Percentiles rank a stretch among this genome's conserved stretches.
Conservation (phyloP, 2,329 filamentous ascomycete species). For the Paecilomyces sp. region DNA sequence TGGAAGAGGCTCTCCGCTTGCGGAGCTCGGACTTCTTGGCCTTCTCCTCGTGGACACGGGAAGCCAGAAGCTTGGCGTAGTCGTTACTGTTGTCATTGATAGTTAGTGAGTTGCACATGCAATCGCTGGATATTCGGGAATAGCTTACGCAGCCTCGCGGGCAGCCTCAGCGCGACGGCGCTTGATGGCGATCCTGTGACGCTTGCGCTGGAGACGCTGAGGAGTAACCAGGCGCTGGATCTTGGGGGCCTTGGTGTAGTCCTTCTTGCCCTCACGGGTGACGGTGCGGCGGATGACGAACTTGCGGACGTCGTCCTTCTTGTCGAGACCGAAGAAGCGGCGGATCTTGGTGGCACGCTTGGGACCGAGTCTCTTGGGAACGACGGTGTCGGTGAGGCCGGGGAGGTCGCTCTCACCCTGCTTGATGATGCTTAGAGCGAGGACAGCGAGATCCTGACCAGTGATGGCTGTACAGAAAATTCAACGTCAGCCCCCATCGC, state of each 20-base stretch:
- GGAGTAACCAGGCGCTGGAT: constrained; percentile 99
- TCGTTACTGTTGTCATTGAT: constrained; percentile 60
- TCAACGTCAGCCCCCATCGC: constrained; percentile 6
- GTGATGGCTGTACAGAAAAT: constrained; percentile 65
- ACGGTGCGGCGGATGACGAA: constrained; percentile 99
- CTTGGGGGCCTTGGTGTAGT: constrained; percentile 99
- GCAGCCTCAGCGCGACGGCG: constrained; percentile 92
- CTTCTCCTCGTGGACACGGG: constrained; percentile 96
- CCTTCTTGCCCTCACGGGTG: constrained; percentile 89
- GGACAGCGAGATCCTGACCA: constrained; percentile 87
- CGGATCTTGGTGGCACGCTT: constrained; percentile 99
- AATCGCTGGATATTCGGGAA: constrained; percentile 1
- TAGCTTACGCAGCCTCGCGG: constrained; percentile 96
- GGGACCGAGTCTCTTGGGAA: constrained; percentile 98
- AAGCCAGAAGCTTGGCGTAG: constrained; percentile 91
- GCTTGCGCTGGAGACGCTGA: constrained; percentile 99
- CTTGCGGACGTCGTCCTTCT: constrained; percentile 99
- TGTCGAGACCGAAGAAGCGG: constrained; percentile 99
- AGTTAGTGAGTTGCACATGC: constrained; percentile 15
- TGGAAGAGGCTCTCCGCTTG: constrained; percentile 95
- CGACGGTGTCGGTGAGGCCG: constrained; percentile 92
- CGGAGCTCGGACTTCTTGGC: constrained; percentile 84
- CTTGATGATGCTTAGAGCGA: constrained; percentile 95
- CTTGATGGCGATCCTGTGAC: constrained; percentile 96
- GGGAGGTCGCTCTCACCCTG: constrained; percentile 92